Base-by-base conservation (phyloP, 768 basidiomycete species). In the Russula brevipes region DNA sequence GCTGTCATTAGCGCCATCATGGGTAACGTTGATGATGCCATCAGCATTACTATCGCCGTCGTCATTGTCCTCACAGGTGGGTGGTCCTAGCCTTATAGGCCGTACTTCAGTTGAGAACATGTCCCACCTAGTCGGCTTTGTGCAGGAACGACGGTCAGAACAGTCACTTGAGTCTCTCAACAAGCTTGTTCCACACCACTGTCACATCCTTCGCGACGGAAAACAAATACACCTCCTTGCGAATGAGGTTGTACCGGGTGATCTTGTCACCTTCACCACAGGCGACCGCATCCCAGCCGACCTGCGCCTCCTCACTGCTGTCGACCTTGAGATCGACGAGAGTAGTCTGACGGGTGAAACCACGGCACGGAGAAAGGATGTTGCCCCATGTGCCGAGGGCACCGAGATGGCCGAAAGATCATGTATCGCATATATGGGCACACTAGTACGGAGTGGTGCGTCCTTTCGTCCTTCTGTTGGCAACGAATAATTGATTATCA, bases 271-370 rank as follows among this genome's bases (percentile, higher is more conserved):
- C 1, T 90, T 98, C 76, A 77, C 82, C 31, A 94, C 94, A 0
- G 95, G 95, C 19, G 95, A 98, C 73, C 91, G 95, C 44, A 83
- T 98, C 24, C 95, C 95, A 2, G 94, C 96, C 45, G 95, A 98
- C 70, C 81, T 98, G 60, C 87, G 96, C 30, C 79, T 98, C 30
- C 78, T 88, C 59, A 77, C 82, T n/a, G 82, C 91, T 0, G 80
- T 91, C 36, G 92, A 94, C 67, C 80, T 98, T 42, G 95, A 98
- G 72, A 87, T 98, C 45, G 95, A 98, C 74, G 95, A 98, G 77
- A 94, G 91, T 68, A 94, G 92, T 69, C 74, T 98, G 54, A 98
- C 95, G 6, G 95, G 95, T 24, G 95, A 98, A 78, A 96, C 94
- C 0, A 82, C 82, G 19, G 85, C 93, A 4, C 83, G 91, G 19